phyloP scores from a whole-genome alignment of 2,329 filamentous ascomycete genomes.

The Hymenoscyphus scutula region DNA sequence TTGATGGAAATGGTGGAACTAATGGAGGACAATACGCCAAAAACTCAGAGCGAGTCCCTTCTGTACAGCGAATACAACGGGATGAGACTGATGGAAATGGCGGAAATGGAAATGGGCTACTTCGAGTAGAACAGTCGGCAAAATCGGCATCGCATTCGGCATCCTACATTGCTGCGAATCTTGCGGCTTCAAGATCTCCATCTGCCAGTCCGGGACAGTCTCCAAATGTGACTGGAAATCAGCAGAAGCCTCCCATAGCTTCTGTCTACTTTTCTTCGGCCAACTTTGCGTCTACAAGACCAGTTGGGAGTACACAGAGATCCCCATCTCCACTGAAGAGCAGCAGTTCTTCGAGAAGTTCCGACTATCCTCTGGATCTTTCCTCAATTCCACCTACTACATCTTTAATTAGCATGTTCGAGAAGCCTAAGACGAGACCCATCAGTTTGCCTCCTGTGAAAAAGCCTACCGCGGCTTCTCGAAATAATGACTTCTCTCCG shows the following conservation, averaged over 20 bases:
- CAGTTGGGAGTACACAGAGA: conserved; percentile 7
- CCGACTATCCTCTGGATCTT: conserved; percentile 51
- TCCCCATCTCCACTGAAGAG: conserved; percentile 25
- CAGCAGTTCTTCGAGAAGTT: conserved; percentile 24
- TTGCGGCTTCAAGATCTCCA: conserved; percentile 60
- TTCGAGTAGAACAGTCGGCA: conserved; percentile 20
- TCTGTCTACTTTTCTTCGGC: no score
- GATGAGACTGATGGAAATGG: not conserved
- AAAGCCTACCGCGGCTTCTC: conserved; percentile 16
- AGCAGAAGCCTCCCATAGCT: conserved; percentile 14
- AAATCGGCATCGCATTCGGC: conserved; percentile 59
- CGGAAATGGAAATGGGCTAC: conserved; percentile 16
- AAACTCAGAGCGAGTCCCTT: conserved; percentile 16
- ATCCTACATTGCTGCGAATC: conserved; percentile 60
- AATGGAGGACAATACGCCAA: conserved; percentile 19
- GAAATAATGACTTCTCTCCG: conserved; percentile 16
- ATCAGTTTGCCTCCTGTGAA: conserved; percentile 15
- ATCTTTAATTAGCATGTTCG: conserved; percentile 67
- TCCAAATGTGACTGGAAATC: conserved; percentile 40
- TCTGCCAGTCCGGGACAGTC: conserved; percentile 42
- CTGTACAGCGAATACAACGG: conserved; percentile 17
- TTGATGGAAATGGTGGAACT: conserved; percentile 26
- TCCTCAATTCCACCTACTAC: conserved; percentile 60
- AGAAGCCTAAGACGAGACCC: conserved; percentile 43
- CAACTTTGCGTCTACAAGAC: no score